phyloP scores from a whole-genome alignment of 805 yeast genomes.

The Scheffersomyces lignosus region DNA sequence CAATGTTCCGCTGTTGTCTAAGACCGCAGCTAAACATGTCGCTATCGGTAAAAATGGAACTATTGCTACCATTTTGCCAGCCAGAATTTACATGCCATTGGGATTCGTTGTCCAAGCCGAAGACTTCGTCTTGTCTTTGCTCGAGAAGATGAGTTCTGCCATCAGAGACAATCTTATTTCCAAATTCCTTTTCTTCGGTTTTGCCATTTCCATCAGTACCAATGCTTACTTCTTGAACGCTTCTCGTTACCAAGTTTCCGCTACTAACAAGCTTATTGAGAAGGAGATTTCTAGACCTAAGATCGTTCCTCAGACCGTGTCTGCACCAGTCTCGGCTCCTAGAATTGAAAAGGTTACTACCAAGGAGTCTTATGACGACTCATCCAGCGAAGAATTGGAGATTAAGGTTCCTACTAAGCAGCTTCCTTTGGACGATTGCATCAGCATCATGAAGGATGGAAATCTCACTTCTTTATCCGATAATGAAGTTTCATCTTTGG shows the following conservation, averaged over 20 bases:
- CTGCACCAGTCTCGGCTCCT: constrained; percentile 1
- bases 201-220: constrained; percentile 73
- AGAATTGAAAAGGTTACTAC: not conserved
- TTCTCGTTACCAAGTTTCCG: constrained; percentile 63
- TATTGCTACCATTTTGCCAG: constrained; percentile 57
- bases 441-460: constrained; percentile 66
- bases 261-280: constrained; percentile 41
- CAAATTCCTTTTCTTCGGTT: constrained; percentile 69
- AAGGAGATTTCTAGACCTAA: constrained; percentile 35
- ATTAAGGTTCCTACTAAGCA: constrained; percentile 19
- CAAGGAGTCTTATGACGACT: constrained; percentile 9
- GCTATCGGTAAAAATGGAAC: constrained; percentile 49
- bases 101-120: constrained; percentile 59
- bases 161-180: constrained; percentile 80
- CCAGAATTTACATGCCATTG: constrained; percentile 58
- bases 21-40: constrained; percentile 44
- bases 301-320: constrained; percentile 1
- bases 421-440: constrained; percentile 64
- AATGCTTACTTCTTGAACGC: constrained; percentile 86
- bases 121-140: constrained; percentile 52
- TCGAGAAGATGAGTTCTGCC: constrained; percentile 61
- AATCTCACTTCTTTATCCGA: constrained; percentile 62
- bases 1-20: constrained; percentile 32
- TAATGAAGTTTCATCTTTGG: constrained; percentile 73
- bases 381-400: constrained; percentile 24